Base-by-base conservation (phyloP, 306 rosid species). In the Prunus campanulata region DNA sequence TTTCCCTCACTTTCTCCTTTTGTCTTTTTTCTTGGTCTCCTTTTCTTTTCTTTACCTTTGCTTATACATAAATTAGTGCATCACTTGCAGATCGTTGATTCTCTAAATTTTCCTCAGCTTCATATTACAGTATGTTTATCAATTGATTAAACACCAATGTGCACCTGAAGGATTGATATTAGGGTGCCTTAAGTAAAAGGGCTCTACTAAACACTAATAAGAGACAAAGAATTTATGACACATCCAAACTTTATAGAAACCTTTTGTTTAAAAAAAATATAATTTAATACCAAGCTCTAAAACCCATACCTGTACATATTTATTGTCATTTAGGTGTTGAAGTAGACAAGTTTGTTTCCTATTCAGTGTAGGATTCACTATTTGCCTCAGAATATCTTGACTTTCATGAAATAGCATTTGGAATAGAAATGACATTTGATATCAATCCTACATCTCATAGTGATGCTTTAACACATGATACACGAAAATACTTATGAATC, bases 1-100 rank as follows among this genome's bases (percentile, higher is more conserved):
- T 65, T 18, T 57, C 6, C 12, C 10, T 27, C 22, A 50, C 66
- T 79, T 46, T 49, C 29, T 76, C 65, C 49, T 35, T 35, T 35
- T 35, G 42, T 35, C 54, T 78, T 27, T 35, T 7, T 24, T 27
- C 1, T 70, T 25, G 2, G 2, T 56, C 5, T 54, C 51, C 7
- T 69, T 3, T 70, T 29, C 74, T 64, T 25, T 35, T 52, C 75
- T 52, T 11, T 30, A 16, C 57, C 47, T 70, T 68, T 48, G 19
- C 39, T n/a, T 42, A 51, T 65, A 29, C 14, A 11, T 14, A 25
- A 44, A 61, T 20, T 22, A 50, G n/a, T 19, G 18, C 29, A 16
- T 42, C 66, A 51, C 35, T 82, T 32, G 49, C 74, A 9, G 70
- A 65, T 13, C 7, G 42, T 54, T 61, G 59, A 19, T 54, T 54